phyloP scores from a whole-genome alignment of 2,329 filamentous ascomycete genomes.

The Plectosphaerella plurivora region DNA sequence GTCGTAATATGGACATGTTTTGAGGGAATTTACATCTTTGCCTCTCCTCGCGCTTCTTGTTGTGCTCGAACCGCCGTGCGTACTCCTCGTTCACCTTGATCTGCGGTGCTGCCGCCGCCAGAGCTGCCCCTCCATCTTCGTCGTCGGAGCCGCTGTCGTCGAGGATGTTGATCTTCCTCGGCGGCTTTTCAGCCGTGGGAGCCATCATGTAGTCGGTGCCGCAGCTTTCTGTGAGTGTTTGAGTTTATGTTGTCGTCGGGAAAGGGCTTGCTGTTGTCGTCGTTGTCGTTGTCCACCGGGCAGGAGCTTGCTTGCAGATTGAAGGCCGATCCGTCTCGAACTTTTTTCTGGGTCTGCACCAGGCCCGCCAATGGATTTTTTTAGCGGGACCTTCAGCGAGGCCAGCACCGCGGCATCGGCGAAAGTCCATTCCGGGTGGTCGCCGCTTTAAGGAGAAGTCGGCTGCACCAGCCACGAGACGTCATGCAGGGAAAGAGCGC shows the following conservation, averaged over 20 bases:
- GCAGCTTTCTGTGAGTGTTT: not conserved
- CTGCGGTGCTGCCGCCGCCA: slow-evolving; percentile 20
- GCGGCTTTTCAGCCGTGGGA: slow-evolving; percentile 7
- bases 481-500: slow-evolving; percentile 7
- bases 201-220: not conserved
- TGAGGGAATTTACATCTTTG: slow-evolving; percentile 54
- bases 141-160: slow-evolving; percentile 52
- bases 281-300: not conserved
- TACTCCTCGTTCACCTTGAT: slow-evolving; percentile 90
- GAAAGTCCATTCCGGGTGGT: slow-evolving; percentile 6
- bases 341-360: slow-evolving; percentile 2
- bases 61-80: slow-evolving; percentile 86
- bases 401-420: slow-evolving; percentile 3
- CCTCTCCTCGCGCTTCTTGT: slow-evolving; percentile 91
- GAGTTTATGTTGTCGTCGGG: not conserved
- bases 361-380: slow-evolving; percentile 8
- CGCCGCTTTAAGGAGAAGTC: not conserved
- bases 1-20: not conserved
- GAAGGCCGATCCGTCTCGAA: not conserved
- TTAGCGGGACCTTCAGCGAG: slow-evolving; percentile 11
- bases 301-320: too few relatives aligned
- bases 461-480: too few relatives aligned
- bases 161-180: slow-evolving; percentile 45
- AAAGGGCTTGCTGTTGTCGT: not conserved
- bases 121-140: slow-evolving; percentile 29